Evolutionary conservation across 225 moss, liverwort and hornwort genomes (phyloP).

Genomic region (Climacium dendroides): DNA sequence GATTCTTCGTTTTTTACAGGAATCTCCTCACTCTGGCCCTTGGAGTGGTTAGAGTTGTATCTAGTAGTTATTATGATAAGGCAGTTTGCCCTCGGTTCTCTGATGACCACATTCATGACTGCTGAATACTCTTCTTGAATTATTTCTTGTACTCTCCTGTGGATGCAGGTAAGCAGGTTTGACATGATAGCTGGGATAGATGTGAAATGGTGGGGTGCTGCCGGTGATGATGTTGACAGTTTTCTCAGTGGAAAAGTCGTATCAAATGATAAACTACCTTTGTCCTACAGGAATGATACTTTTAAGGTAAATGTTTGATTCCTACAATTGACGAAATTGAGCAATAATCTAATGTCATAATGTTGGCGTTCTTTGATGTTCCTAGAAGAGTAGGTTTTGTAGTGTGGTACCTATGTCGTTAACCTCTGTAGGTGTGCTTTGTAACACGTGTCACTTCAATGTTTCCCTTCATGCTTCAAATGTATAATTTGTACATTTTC

Average conservation of each 20-base stretch:
- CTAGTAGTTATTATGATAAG: neutral
- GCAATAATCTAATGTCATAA: neutral
- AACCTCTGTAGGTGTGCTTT: neutral
- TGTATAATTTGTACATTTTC: neutral
- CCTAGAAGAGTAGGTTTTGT: neutral
- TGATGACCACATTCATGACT: neutral
- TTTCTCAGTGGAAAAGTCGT: constrained; percentile 64
- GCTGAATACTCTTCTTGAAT: neutral
- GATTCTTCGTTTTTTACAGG: neutral
- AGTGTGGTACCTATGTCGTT: neutral
- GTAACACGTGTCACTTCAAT: neutral
- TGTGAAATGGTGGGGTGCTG: constrained; percentile 91
- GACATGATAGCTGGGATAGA: constrained; percentile 87
- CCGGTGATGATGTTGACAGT: constrained; percentile 65
- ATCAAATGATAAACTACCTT: constrained; percentile 45
- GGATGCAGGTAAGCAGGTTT: constrained; percentile 66
- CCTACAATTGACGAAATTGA: neutral
- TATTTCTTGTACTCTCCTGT: neutral
- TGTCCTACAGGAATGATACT: constrained; percentile 40
- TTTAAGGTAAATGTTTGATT: constrained; percentile 19
- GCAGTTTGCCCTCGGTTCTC: neutral
- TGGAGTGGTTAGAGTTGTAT: neutral
- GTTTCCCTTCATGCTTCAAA: neutral
- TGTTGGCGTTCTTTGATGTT: neutral
- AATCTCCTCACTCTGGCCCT: neutral